Percentiles rank a stretch among this genome's conserved stretches.
Conservation (phyloP, 495 filamentous ascomycete genomes). For the Neurospora sublineolata region DNA sequence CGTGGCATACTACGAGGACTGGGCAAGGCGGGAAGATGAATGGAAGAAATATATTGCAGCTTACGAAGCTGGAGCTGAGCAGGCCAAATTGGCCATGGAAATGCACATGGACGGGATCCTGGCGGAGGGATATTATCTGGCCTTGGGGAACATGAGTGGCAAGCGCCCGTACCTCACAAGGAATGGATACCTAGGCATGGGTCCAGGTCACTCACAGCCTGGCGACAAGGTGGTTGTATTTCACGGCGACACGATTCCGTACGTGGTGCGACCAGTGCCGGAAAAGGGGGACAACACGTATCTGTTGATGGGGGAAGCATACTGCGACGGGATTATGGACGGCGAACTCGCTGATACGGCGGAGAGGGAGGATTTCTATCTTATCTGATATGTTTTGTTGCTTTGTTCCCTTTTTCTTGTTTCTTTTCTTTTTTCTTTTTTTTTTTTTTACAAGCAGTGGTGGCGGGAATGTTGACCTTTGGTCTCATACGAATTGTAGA, state of each 20-base stretch:
- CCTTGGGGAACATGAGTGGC: not conserved
- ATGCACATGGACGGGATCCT: not conserved
- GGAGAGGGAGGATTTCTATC: not conserved
- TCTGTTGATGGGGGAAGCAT: slow-evolving; percentile 7
- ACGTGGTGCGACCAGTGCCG: slow-evolving; percentile 4
- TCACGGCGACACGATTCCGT: slow-evolving; percentile 5
- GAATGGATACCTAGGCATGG: slow-evolving; percentile 7
- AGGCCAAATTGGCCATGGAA: not conserved
- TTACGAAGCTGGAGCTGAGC: fast-evolving
- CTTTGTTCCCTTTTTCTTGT: not conserved
- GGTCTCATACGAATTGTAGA: not conserved
- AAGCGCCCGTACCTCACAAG: slow-evolving; percentile 6
- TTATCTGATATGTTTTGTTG: not conserved
- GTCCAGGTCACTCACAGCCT: not conserved
- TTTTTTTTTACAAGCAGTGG: not conserved
- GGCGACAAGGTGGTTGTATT: slow-evolving; percentile 10
- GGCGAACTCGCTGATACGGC: not conserved
- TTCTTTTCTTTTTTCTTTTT: not conserved
- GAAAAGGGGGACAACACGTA: not conserved
- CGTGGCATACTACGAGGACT: not conserved
- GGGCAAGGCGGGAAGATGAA: not conserved
- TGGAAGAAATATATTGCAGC: fast-evolving
- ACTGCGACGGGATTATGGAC: slow-evolving; percentile 10
- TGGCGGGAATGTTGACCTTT: not conserved
- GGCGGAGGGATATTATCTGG: not conserved